Base-by-base conservation (phyloP, 2,329 filamentous ascomycete species). In the Emydomyces testavorans region DNA sequence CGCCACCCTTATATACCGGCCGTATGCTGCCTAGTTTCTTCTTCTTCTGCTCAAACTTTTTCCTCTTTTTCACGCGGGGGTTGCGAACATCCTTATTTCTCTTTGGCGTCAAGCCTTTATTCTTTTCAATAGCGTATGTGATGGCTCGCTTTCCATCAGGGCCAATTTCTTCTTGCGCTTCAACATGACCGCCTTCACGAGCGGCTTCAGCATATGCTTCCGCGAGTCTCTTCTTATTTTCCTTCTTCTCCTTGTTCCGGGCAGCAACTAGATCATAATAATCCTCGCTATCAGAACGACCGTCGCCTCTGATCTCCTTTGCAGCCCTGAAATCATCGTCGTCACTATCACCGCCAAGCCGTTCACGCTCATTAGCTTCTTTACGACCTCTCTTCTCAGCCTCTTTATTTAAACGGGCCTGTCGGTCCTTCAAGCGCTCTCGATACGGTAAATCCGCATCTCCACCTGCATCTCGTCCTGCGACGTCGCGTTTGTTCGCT, bases 61-160 rank as follows among this genome's bases (percentile, higher is more conserved):
- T 87, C 68, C 87, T 80, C 83, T 95, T 96, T 83, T 96, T 98
- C 55, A 96, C 90, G 65, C 92, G 76, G 29, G 92, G 89, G 70
- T 98, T 98, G 54, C 90, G 76, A 50, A 88, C 83, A 58, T 94
- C 89, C 79, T 98, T 96, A 76, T 84, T 93, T 54, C 90, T 76
- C 67, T 84, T 83, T 39, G 89, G 87, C 50, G 86, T 82, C 53
- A 98, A 71, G 26, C 92, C 92, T 76, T 95, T 95, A 70, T 98
- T 98, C 79, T 96, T 95, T 71, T 89, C 79, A 61, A 98, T 98
- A 57, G 82, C 78, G 68, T 95, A 96, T 15, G 80, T 85, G 64
- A 98, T 94, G 66, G 87, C 86, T 51, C 93, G 76, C 71, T 95
- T 94, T 51, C 89, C 90, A 58, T 94, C 88, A 50, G 79, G 72